Base-by-base conservation (phyloP, 1,139 yeast species). In the Hansenula sp. region DNA sequence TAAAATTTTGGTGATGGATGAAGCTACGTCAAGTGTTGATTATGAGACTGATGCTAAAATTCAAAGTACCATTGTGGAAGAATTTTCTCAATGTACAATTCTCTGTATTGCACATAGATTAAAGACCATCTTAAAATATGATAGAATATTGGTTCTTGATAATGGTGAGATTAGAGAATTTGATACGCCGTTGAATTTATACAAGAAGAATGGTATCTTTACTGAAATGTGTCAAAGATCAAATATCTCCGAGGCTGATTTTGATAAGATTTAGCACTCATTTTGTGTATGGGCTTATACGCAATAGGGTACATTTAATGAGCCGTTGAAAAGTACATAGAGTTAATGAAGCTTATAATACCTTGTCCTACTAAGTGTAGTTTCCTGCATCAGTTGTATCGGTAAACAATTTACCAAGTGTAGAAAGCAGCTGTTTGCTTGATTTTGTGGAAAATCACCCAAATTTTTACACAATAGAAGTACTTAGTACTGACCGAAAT, bases 21-120 rank as follows among this genome's bases (percentile, higher is more conserved):
- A 84, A 59, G 92, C 92, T 16, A 84, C 94, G 0, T 82, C 92
- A 0, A 77, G 84, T 2, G 89, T 84, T 29, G 94, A 84, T 56
- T 81, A 79, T 55, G 83, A 77, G 46, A 82, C 90, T 1, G 92
- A 83, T 60, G 67, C 73, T 32, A 73, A 72, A 55, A 81, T 85
- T 50, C 92, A 84, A 59, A 53, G 64, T 2, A 77, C 85, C 24
- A 80, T 83, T 45, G 67, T 68, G 6, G 62, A 64, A 13, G 86
- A 81, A 53, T 82, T 83, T 55, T 55, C 64, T 8, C 62, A 75
- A 34, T 79, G 88, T 58, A 83, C 92, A 0, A 77, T 82, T 38
- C 63, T 84, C 51, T 81, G 89, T 53, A 82, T 84, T 62, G 92
- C 94, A 4, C 94, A 84, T 55, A 73, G 90, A 51, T 65, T 82